Conservation (phyloP, 495 filamentous ascomycete species). For the Aspergillus heteromorphus region DNA sequence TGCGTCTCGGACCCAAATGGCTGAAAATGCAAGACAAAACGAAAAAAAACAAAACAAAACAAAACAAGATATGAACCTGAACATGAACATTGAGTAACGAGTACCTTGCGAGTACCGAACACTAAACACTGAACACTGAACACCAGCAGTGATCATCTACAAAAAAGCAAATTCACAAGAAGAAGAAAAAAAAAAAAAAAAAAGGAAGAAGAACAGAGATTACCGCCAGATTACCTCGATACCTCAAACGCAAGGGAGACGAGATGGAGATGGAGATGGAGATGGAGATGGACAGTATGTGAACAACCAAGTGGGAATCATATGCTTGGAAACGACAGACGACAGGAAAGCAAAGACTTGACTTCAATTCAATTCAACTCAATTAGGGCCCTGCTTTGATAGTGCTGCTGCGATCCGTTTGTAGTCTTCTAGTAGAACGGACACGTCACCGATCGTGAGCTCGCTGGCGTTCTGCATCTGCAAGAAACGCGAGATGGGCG, state of each 20-base stretch:
- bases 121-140: slow-evolving; percentile 6
- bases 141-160: slow-evolving; percentile 16
- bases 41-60: too few relatives aligned
- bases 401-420: slow-evolving; percentile 60
- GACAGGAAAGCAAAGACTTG: background rate
- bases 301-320: background rate
- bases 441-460: slow-evolving; percentile 73
- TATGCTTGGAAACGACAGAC: background rate
- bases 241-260: background rate
- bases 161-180: background rate
- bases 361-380: too few relatives aligned
- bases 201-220: background rate
- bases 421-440: slow-evolving; percentile 81
- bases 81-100: too few relatives aligned
- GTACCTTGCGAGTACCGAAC: too few relatives aligned
- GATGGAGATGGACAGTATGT: too few relatives aligned
- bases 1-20: slow-evolving; percentile 1
- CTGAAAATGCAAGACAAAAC: slow-evolving; percentile 6
- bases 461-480: slow-evolving; percentile 72
- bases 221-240: background rate
- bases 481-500: slow-evolving; percentile 76
- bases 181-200: slow-evolving; percentile 1
- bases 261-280: too few relatives aligned
- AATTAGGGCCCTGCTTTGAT: slow-evolving; percentile 30
- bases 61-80: too few relatives aligned